Percentiles rank a stretch among this genome's conserved stretches.
Evolutionary conservation across 352 stramenopile species (phyloP).

Genomic region (Phytophthora sp.): DNA sequence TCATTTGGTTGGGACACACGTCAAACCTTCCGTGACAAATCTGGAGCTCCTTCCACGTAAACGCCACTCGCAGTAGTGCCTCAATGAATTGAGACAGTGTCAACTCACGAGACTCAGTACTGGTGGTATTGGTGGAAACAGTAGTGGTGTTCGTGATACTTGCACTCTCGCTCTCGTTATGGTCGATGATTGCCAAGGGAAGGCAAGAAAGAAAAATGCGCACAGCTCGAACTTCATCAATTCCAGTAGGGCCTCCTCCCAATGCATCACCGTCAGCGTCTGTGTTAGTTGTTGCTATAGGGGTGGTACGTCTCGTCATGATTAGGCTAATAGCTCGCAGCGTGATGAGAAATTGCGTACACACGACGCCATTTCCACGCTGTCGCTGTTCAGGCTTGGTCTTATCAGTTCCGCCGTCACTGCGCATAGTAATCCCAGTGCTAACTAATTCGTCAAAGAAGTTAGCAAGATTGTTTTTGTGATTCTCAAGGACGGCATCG

Average conservation of each 20-base stretch:
- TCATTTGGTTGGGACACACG: conserved; percentile 57
- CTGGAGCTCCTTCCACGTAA: conserved; percentile 52
- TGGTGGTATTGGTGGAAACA: conserved; percentile 6
- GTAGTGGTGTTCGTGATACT: background rate
- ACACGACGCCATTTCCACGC: conserved; percentile 28
- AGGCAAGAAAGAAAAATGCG: conserved; percentile 70
- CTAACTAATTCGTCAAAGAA: conserved; percentile 53
- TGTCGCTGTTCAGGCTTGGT: conserved; percentile 7
- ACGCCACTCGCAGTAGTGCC: conserved; percentile 51
- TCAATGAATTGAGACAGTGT: conserved; percentile 60
- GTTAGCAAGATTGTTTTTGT: conserved; percentile 39
- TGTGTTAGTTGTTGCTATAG: background rate
- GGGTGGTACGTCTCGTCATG: conserved; percentile 6
- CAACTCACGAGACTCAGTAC: conserved; percentile 34
- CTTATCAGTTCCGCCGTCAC: conserved; percentile 15
- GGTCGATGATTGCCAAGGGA: conserved; percentile 32
- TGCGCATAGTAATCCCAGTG: conserved; percentile 8
- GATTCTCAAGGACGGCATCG: conserved; percentile 35
- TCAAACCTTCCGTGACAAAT: conserved; percentile 62
- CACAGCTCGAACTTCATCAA: conserved; percentile 61
- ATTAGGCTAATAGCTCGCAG: conserved; percentile 45
- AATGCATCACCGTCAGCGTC: conserved; percentile 5
- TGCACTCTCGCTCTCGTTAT: conserved; percentile 13
- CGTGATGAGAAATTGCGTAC: conserved; percentile 39
- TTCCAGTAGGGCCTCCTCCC: conserved; percentile 4